Percentiles rank a stretch among this genome's conserved stretches.
phyloP scores from a whole-genome alignment of 345 rosid genomes.

The Corchorus capsularis region DNA sequence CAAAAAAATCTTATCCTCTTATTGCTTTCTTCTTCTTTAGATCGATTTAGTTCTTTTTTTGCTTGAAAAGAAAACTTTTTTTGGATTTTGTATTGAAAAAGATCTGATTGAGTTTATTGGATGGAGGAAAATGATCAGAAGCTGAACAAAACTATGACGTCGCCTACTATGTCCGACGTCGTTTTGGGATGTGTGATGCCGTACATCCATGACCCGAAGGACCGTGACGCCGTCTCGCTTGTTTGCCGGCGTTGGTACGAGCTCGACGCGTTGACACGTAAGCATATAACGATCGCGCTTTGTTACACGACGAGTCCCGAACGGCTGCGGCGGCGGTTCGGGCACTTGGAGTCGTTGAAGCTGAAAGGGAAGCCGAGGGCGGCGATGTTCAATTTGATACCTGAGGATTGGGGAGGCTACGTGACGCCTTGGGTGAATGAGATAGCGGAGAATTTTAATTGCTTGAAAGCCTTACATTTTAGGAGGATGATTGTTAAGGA shows the following conservation, averaged over 20 bases:
- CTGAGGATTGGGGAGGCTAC: conserved; percentile 93
- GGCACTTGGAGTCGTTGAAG: conserved; percentile 70
- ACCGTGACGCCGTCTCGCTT: conserved; percentile 75
- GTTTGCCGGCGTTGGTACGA: conserved; percentile 80
- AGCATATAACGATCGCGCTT: conserved; percentile 79
- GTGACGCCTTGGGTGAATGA: conserved; percentile 75
- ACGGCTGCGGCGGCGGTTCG: conserved; percentile 60
- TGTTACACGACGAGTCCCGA: conserved; percentile 81
- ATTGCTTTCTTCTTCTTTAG: background rate
- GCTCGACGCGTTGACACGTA: conserved; percentile 73
- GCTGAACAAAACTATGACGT: conserved; percentile 24
- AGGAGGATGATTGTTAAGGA: conserved; percentile 83
- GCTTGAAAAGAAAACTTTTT: background rate
- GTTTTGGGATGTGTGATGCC: conserved; percentile 68
- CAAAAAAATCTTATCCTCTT: conserved; percentile 1
- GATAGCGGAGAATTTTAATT: conserved; percentile 48
- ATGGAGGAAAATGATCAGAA: conserved; percentile 49
- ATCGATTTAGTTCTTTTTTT: background rate
- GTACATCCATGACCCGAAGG: conserved; percentile 64
- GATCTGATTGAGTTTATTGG: background rate
- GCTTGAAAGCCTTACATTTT: conserved; percentile 72
- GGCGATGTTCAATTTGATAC: conserved; percentile 92
- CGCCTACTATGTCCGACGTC: conserved; percentile 40
- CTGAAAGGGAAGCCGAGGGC: conserved; percentile 91
- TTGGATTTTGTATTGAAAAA: background rate